Evolutionary conservation across 768 basidiomycete species (phyloP).

Genomic region (Boletus tylopilopsis): DNA sequence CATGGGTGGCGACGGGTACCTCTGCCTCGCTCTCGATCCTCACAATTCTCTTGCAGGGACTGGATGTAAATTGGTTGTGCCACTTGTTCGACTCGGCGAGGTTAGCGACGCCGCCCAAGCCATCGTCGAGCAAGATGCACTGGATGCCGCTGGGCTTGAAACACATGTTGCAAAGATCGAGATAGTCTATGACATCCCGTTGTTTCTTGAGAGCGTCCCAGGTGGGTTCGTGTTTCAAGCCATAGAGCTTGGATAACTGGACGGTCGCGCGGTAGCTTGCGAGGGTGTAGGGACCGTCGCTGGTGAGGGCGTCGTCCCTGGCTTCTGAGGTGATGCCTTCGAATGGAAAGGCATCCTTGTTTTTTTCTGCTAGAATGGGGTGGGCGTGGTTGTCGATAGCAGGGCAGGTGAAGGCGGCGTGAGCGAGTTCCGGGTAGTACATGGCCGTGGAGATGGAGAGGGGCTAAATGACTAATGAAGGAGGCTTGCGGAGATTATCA

Average conservation of each 20-base stretch:
- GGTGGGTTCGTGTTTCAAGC: constrained; percentile 33
- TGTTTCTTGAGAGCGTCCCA: constrained; percentile 60
- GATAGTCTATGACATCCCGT: constrained; percentile 45
- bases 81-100: constrained; percentile 50
- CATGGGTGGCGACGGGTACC: constrained; percentile 35
- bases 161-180: constrained; percentile 52
- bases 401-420: constrained; percentile 35
- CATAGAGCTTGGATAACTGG: constrained; percentile 52
- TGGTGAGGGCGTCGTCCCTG: constrained; percentile 43
- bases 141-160: constrained; percentile 59
- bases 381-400: constrained; percentile 82
- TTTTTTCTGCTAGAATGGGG: constrained; percentile 50
- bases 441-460: not conserved
- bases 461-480: constrained; percentile 5
- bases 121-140: constrained; percentile 72
- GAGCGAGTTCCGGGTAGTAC: constrained; percentile 17
- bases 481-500: constrained; percentile 11
- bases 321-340: constrained; percentile 70
- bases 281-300: constrained; percentile 53
- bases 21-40: constrained; percentile 71
- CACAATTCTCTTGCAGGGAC: constrained; percentile 57
- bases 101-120: constrained; percentile 47
- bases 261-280: constrained; percentile 55
- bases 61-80: constrained; percentile 59
- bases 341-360: constrained; percentile 48